Percentiles rank a stretch among this genome's conserved stretches.
Conservation (phyloP, 2,329 filamentous ascomycete genomes). For the Chaetomiaceae sp. region DNA sequence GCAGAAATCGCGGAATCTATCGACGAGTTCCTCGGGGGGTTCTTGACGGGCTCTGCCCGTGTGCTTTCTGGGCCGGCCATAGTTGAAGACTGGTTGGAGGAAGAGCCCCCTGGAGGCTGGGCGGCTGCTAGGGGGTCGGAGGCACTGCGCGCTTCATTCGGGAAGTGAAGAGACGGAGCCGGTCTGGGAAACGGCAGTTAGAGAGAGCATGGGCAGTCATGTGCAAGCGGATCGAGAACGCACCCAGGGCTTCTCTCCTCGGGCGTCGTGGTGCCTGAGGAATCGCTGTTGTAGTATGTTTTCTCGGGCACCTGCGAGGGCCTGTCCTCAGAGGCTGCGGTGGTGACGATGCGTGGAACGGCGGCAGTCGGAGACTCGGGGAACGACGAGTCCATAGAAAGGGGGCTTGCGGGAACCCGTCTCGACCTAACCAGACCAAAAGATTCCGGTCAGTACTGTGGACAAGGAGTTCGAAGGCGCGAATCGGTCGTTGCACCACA, state of each 20-base stretch:
- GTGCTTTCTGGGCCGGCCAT: slow-evolving; percentile 47
- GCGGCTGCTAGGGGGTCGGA: slow-evolving; percentile 41
- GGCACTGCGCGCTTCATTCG: slow-evolving; percentile 49
- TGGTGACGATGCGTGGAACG: slow-evolving; percentile 33
- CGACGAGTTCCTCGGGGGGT: slow-evolving; percentile 68
- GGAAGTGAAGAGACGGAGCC: slow-evolving; percentile 26
- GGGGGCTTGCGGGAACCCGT: slow-evolving; percentile 37
- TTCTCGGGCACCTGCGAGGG: slow-evolving; percentile 28
- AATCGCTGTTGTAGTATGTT: slow-evolving; percentile 37
- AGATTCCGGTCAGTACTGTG: slow-evolving; percentile 31
- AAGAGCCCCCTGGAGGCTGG: slow-evolving; percentile 41
- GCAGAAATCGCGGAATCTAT: slow-evolving; percentile 91
- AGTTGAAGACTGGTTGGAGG: slow-evolving; percentile 34
- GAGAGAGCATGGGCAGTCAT: not conserved
- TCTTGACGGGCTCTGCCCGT: slow-evolving; percentile 38
- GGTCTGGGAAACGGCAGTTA: slow-evolving; percentile 8
- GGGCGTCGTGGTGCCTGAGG: slow-evolving; percentile 33
- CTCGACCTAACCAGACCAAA: slow-evolving; percentile 40
- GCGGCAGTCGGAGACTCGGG: slow-evolving; percentile 33
- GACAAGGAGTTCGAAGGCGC: slow-evolving; percentile 28
- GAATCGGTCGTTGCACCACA: slow-evolving; percentile 31
- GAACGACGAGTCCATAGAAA: slow-evolving; percentile 8
- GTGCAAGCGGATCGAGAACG: slow-evolving; percentile 17
- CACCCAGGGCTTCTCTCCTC: slow-evolving; percentile 32
- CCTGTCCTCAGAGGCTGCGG: slow-evolving; percentile 28